Evolutionary conservation across 129 eudicot species (phyloP), one percentile per base, ranked within the genome.

Genomic region (Apium graveolens): DNA sequence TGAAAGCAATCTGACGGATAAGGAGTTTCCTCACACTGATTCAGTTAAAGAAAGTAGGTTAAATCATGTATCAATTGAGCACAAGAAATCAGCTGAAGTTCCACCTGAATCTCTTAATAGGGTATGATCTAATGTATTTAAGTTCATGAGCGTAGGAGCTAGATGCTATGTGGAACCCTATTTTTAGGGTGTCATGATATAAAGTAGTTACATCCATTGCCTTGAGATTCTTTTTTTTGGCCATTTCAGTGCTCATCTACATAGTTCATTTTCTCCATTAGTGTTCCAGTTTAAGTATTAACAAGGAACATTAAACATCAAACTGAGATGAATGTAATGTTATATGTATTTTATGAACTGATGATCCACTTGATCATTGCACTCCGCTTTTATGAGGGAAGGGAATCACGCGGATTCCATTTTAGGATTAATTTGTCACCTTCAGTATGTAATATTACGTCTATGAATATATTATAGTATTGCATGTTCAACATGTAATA

Each of bases 101-200:
- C 91, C 93, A 34, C 82, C 84, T 32, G 97, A 91, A 76, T 88
- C 82, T 89, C 89, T 91, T 82, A 89, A 85, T 43, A 91, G 82
- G 98, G 98, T 93, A 83, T 65, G 65, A 60, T 48, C 48, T 24
- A 17, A 49, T 9, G 1, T 45, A 18, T 66, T 41, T 11, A 29
- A 65, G 62, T 43, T 62, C 6, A 4, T 65, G 74, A 78, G 31
- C 21, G 48, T 18, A 13, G 21, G 26, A 12, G 12, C 41, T 72
- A 5, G 12, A 37, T 72, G 29, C n/a, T 45, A 42, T 20, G 14
- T 77, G 72, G 11, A 44, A 10, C 48, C 74, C 14, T 20, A 18
- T 21, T 68, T 68, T 65, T 78, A 27, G 44, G 0, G 16, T 42
- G 38, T 43, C 18, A 12, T 78, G 38, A 17, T 55, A 39, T 32